Conservation (phyloP, 2,329 filamentous ascomycete genomes). For the Beauveria sp. region DNA sequence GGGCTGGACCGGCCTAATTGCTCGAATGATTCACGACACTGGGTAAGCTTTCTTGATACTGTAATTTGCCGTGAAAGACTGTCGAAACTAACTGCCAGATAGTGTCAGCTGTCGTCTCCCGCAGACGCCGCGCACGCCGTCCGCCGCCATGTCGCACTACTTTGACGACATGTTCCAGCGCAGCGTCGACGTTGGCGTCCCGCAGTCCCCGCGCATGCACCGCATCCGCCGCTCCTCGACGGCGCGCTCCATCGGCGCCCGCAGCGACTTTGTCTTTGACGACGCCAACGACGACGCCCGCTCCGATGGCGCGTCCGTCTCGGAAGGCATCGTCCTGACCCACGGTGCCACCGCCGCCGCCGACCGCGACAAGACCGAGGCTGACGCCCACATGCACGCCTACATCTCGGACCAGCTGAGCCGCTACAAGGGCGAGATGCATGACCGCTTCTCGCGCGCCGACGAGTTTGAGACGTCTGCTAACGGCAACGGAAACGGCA, state of each 20-base stretch:
- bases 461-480: slow-evolving; percentile 42
- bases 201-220: slow-evolving; percentile 35
- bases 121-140: slow-evolving; percentile 84
- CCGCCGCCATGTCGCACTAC: slow-evolving; percentile 79
- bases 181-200: slow-evolving; percentile 27
- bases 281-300: slow-evolving; percentile 22
- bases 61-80: background rate
- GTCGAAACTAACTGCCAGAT: slow-evolving; percentile 30
- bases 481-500: slow-evolving; percentile 4
- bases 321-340: slow-evolving; percentile 25
- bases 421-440: slow-evolving; percentile 44
- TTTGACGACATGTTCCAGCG: slow-evolving; percentile 78
- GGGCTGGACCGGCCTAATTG: slow-evolving; percentile 92
- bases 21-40: slow-evolving; percentile 95
- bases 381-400: slow-evolving; percentile 64
- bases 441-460: slow-evolving; percentile 22
- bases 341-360: slow-evolving; percentile 35
- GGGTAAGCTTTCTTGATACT: slow-evolving; percentile 53
- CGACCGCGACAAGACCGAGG: slow-evolving; percentile 41
- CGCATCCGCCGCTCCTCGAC: slow-evolving; percentile 71
- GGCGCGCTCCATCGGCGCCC: slow-evolving; percentile 71
- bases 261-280: slow-evolving; percentile 60
- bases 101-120: slow-evolving; percentile 85
- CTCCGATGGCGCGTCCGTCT: slow-evolving; percentile 25
- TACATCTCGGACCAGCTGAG: slow-evolving; percentile 79